Conservation (phyloP, 164 flowering plant species). For the Dillenia suffruticosa region DNA sequence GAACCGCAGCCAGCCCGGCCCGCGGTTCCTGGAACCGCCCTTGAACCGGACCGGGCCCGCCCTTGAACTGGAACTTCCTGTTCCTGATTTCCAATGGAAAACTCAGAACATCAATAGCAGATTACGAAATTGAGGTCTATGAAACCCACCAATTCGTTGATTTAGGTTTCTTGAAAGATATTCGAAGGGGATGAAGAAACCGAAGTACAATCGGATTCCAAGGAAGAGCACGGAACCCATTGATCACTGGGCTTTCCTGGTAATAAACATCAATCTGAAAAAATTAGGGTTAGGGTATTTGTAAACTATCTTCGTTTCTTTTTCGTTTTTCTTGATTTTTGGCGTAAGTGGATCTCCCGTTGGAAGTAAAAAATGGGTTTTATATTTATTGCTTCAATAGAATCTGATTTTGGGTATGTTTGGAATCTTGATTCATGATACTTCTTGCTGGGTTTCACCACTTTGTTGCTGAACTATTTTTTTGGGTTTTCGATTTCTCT, state of each 20-base stretch:
- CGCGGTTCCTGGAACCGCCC: too few relatives aligned
- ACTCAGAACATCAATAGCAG: not conserved
- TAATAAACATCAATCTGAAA: constrained; percentile 12
- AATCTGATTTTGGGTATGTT: not conserved
- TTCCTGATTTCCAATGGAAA: not conserved
- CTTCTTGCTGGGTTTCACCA: not conserved
- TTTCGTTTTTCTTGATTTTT: not conserved
- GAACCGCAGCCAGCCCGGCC: not conserved
- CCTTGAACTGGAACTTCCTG: not conserved
- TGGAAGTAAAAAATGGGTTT: constrained; percentile 5
- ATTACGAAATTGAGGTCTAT: not conserved
- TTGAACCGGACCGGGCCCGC: not conserved
- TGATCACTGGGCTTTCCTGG: constrained; percentile 62
- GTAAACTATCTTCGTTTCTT: not conserved
- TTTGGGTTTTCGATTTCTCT: not conserved
- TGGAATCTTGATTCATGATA: not conserved
- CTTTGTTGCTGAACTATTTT: not conserved
- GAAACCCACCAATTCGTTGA: not conserved
- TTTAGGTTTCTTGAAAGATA: not conserved
- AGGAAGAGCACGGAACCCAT: constrained; percentile 7
- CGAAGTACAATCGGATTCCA: constrained; percentile 1
- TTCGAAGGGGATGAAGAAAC: constrained; percentile 19
- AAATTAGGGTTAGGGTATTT: too few relatives aligned
- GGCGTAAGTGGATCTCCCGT: not conserved
- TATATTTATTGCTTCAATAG: constrained; percentile 4